phyloP scores from a whole-genome alignment of 768 basidiomycete genomes.

The Tylopilus cervinicoccineus region DNA sequence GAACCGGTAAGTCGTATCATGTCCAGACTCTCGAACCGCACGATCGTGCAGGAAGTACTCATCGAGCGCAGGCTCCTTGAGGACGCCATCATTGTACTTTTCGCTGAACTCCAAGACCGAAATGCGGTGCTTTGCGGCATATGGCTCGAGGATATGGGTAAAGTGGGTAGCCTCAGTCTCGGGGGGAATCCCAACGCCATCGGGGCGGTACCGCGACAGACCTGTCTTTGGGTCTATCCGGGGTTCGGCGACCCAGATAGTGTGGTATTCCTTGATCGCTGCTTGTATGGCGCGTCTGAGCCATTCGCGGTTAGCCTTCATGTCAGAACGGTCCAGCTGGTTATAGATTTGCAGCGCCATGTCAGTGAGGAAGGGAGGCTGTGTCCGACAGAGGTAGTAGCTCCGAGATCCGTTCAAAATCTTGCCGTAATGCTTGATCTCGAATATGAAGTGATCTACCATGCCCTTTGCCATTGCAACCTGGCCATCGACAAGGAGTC shows the following conservation, averaged over 20 bases:
- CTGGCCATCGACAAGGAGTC: slow-evolving; percentile 91
- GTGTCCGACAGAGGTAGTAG: slow-evolving; percentile 92
- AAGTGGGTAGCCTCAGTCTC: slow-evolving; percentile 99
- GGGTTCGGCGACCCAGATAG: slow-evolving; percentile 93
- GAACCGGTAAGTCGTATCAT: slow-evolving; percentile 95
- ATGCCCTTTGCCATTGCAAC: slow-evolving; percentile 94
- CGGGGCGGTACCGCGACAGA: slow-evolving; percentile 90
- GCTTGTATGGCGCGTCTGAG: slow-evolving; percentile 94
- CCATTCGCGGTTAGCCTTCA: slow-evolving; percentile 78
- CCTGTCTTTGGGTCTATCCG: slow-evolving; percentile 94
- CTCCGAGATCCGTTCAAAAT: slow-evolving; percentile 95
- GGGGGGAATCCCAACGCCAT: slow-evolving; percentile 92
- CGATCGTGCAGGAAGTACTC: slow-evolving; percentile 98
- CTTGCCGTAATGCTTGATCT: slow-evolving; percentile 97
- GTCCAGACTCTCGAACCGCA: slow-evolving; percentile 92
- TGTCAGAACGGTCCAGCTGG: slow-evolving; percentile 83
- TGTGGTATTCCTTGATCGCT: slow-evolving; percentile 98
- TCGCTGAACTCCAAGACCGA: slow-evolving; percentile 96
- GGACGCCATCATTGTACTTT: slow-evolving; percentile 81
- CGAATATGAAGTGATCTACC: slow-evolving; percentile 99
- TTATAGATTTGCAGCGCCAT: slow-evolving; percentile 98
- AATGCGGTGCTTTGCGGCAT: slow-evolving; percentile 85
- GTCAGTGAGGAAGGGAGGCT: slow-evolving; percentile 98
- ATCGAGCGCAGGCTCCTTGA: slow-evolving; percentile 86
- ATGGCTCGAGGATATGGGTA: slow-evolving; percentile 95